Conservation (phyloP, 1,284 basidiomycete species). For the Limonomyces culmigenus region DNA sequence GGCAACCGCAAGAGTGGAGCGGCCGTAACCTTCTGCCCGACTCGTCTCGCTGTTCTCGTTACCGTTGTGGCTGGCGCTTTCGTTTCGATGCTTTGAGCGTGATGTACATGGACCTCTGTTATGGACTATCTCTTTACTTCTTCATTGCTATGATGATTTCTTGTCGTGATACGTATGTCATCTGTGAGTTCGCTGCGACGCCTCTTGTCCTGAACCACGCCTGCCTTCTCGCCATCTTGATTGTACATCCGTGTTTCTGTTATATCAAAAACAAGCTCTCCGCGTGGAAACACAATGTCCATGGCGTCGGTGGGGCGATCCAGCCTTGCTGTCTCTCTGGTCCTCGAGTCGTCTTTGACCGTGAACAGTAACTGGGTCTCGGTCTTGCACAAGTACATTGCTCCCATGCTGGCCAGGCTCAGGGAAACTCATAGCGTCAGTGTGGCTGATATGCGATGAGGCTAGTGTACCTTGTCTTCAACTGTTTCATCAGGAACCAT, state of each 20-base stretch:
- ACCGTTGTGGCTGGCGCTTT: neutral
- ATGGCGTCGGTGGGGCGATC: slow-evolving; percentile 10
- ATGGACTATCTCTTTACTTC: neutral
- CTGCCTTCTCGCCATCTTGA: neutral
- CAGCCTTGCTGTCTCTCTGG: slow-evolving; percentile 31
- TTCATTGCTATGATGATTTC: too few species aligned
- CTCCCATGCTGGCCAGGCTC: slow-evolving; percentile 33
- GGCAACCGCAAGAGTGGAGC: neutral
- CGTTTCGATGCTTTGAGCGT: neutral
- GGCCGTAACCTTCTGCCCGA: neutral
- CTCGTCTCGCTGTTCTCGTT: slow-evolving; percentile 7
- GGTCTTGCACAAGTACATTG: slow-evolving; percentile 30
- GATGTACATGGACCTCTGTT: neutral
- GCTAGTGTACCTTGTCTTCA: slow-evolving; percentile 12
- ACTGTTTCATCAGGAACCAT: slow-evolving; percentile 16
- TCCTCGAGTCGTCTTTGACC: slow-evolving; percentile 45
- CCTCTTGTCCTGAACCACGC: neutral
- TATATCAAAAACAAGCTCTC: slow-evolving; percentile 5
- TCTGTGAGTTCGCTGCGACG: neutral
- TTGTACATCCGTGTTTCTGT: neutral
- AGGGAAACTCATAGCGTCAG: slow-evolving; percentile 26
- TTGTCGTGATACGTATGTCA: neutral
- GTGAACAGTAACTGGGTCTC: slow-evolving; percentile 36
- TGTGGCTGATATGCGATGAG: slow-evolving; percentile 11
- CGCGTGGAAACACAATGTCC: slow-evolving; percentile 4